These are phyloP conservation scores for Tripterygium wilfordii DNA, from an alignment of 177 flowering plant genomes.

Conservation along the genomic window DNA sequence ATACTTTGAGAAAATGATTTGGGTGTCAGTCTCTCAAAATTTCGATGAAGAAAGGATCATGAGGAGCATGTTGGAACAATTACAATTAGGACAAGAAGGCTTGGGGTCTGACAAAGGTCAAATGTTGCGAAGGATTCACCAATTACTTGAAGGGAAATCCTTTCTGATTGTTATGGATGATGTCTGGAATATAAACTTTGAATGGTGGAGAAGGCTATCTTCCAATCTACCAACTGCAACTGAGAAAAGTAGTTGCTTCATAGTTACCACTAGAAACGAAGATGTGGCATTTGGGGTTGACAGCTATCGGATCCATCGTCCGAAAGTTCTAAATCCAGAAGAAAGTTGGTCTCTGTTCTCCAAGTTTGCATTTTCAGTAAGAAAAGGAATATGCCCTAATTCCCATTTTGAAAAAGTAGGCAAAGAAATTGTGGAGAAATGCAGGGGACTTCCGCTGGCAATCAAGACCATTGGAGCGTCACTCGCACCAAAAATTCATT, in stretches of 20 bases:
- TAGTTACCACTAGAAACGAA: slow-evolving; percentile 17
- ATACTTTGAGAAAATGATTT: slow-evolving; percentile 6
- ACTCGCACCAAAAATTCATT: slow-evolving; percentile 3
- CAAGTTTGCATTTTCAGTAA: slow-evolving; percentile 4
- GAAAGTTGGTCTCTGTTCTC: slow-evolving; percentile 19
- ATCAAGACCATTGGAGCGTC: slow-evolving; percentile 19
- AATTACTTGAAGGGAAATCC: neutral
- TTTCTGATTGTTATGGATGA: slow-evolving; percentile 20
- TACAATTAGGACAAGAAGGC: neutral
- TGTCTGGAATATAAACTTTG: slow-evolving; percentile 8
- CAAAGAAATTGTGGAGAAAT: slow-evolving; percentile 12
- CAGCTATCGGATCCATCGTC: slow-evolving; percentile 5
- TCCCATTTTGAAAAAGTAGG: slow-evolving; percentile 1
- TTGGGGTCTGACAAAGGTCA: neutral
- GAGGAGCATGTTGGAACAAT: slow-evolving; percentile 12
- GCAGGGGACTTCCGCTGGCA: slow-evolving; percentile 23
- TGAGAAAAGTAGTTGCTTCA: slow-evolving; percentile 4
- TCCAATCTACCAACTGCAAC: neutral
- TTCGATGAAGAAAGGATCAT: slow-evolving; percentile 3
- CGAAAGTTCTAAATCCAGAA: slow-evolving; percentile 3
- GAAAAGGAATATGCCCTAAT: neutral
- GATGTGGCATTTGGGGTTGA: slow-evolving; percentile 8
- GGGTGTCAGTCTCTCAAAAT: slow-evolving; percentile 14
- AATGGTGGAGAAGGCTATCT: slow-evolving; percentile 10
- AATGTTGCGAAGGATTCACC: neutral